Evolutionary conservation across 2,329 filamentous ascomycete genomes (phyloP).

Genomic region (Xylaria sp.): DNA sequence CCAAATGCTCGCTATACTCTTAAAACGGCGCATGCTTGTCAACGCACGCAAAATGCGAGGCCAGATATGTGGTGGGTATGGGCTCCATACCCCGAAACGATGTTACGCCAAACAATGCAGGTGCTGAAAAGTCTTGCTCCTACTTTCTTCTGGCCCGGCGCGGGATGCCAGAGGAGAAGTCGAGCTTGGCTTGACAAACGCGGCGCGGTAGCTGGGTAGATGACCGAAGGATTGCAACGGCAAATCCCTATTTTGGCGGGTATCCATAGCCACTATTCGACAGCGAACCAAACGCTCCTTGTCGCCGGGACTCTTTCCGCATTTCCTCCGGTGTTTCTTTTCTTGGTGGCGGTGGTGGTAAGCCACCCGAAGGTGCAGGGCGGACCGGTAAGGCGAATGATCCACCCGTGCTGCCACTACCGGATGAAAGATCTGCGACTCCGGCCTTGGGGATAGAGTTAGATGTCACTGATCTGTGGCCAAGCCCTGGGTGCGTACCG

Average conservation of each 20-base stretch:
- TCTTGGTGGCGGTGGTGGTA: constrained; percentile 63
- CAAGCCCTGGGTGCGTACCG: constrained; percentile 55
- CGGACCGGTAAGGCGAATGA: constrained; percentile 68
- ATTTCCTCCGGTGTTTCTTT: constrained; percentile 59
- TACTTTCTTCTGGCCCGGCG: not conserved
- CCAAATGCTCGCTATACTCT: constrained; percentile 4
- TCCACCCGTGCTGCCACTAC: constrained; percentile 51
- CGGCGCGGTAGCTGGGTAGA: constrained; percentile 3
- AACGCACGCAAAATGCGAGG: constrained; percentile 7
- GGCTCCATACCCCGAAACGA: constrained; percentile 2
- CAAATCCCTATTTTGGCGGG: constrained; percentile 32
- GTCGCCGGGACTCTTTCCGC: constrained; percentile 55
- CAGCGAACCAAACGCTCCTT: constrained; percentile 55
- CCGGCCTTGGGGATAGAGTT: constrained; percentile 56
- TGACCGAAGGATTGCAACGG: constrained; percentile 14
- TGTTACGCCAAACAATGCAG: constrained; percentile 9
- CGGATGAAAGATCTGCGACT: constrained; percentile 38
- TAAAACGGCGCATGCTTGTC: constrained; percentile 1
- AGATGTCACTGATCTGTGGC: constrained; percentile 53
- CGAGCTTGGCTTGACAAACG: constrained; percentile 2
- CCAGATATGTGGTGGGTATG: constrained; percentile 1
- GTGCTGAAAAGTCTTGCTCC: constrained; percentile 5
- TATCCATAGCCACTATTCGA: constrained; percentile 45
- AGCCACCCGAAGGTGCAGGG: constrained; percentile 60
- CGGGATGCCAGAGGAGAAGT: constrained; percentile 6